Base-by-base conservation (phyloP, 257 asterid genomes). In the Primulina tabacum region DNA sequence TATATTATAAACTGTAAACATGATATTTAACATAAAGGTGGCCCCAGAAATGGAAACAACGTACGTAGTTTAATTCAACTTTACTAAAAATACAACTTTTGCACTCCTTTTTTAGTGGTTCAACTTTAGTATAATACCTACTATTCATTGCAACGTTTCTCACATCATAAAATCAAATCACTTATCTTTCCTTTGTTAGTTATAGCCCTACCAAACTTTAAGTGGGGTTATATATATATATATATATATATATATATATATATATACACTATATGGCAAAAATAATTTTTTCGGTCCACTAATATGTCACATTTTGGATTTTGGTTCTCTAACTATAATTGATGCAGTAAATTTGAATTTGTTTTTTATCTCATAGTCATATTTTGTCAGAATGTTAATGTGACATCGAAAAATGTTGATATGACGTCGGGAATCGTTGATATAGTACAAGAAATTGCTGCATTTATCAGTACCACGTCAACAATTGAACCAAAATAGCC, bases 1-100 rank as follows among this genome's bases (percentile, higher is more conserved):
- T 53, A 10, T 47, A 61, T 63, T 24, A 24, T 24, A 24, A 24
- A 24, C 26, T 24, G n/a, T 40, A 11, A 40, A 40, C 26, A 64
- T 21, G 50, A 34, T 73, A 35, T 12, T 60, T 11, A 74, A 52
- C 52, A 24, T 18, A 17, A 40, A 35, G 29, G 69, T 63, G 34
- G 17, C 53, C 63, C 68, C 72, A 40, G 69, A 69, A 68, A 68
- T 64, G 37, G 71, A 24, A 64, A 10, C 34, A 60, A 7, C 21
- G 33, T 53, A 58, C 43, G 69, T 18, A 21, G 43, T 40, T 40
- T 11, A 29, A 16, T 40, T 40, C 11, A 29, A 16, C 8, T 61
- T 18, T 16, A 59, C 0, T 59, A 8, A 9, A 12, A 29, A 4
- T 2, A 12, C 28, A 35, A 16, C 37, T 61, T 60, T 30, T 61